Conservation (phyloP, 805 yeast species). For the Scheffersomyces stipitis region DNA sequence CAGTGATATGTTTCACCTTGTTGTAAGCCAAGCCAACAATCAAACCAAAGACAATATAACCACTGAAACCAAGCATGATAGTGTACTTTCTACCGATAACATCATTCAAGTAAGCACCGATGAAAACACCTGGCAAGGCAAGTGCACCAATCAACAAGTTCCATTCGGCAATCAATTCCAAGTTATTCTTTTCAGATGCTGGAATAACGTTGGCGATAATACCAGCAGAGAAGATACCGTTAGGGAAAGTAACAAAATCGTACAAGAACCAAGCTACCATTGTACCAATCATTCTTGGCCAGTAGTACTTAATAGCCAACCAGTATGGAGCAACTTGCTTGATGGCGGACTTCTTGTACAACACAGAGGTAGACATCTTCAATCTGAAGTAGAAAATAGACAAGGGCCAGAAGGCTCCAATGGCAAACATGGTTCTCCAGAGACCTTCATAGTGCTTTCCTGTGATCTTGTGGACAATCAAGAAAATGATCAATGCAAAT, state of each 20-base stretch:
- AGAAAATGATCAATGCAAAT: conserved; percentile 64
- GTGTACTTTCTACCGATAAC: conserved; percentile 70
- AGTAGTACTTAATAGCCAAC: conserved; percentile 63
- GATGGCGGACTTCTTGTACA: conserved; percentile 66
- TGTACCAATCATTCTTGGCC: conserved; percentile 68
- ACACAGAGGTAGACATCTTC: conserved; percentile 64
- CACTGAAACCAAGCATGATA: conserved; percentile 67
- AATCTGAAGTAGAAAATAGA: conserved; percentile 69
- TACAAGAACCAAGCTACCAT: conserved; percentile 78
- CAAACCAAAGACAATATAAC: conserved; percentile 69
- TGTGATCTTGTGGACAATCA: conserved; percentile 65
- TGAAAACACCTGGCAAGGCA: conserved; percentile 69
- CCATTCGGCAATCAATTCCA: conserved; percentile 71
- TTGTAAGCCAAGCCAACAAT: conserved; percentile 66
- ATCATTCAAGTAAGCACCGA: conserved; percentile 69
- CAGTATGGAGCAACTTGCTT: conserved; percentile 51
- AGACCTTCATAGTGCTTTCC: conserved; percentile 44
- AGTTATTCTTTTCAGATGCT: conserved; percentile 27
- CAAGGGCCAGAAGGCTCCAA: conserved; percentile 68
- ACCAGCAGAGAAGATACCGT: conserved; percentile 63
- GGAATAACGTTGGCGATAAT: conserved; percentile 55
- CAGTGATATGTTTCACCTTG: conserved; percentile 54
- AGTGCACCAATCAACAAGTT: conserved; percentile 62
- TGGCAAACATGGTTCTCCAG: conserved; percentile 71
- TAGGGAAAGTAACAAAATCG: conserved; percentile 80